Evolutionary conservation across 208 protist genomes (phyloP).

Genomic region (Leptomonas pyrrhocoris): DNA sequence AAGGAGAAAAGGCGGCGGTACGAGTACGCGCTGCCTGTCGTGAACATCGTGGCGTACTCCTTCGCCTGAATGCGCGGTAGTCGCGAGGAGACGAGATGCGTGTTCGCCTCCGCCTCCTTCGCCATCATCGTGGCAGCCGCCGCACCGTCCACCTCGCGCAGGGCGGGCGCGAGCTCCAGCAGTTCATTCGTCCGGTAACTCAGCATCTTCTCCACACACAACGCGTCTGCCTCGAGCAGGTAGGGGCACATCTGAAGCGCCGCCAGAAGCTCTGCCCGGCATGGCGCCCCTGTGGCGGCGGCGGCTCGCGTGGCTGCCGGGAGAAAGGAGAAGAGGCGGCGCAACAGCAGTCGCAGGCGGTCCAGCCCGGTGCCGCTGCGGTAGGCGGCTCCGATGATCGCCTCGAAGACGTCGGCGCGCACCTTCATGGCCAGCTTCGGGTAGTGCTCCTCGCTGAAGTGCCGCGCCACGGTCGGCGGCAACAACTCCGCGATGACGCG

Average conservation of each 20-base stretch:
- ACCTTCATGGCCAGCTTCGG: slow-evolving; percentile 37
- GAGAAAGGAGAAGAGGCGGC: slow-evolving; percentile 46
- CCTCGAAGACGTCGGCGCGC: slow-evolving; percentile 72
- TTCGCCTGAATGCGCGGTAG: slow-evolving; percentile 70
- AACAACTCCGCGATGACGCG: slow-evolving; percentile 53
- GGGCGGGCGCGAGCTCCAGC: slow-evolving; percentile 15
- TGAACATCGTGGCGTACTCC: slow-evolving; percentile 64
- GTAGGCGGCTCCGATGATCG: slow-evolving; percentile 65
- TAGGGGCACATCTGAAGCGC: slow-evolving; percentile 25
- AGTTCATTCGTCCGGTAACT: slow-evolving; percentile 20
- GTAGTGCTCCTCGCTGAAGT: slow-evolving; percentile 34
- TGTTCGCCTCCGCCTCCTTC: slow-evolving; percentile 6
- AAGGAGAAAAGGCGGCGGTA: slow-evolving; percentile 54
- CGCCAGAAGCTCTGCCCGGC: background rate
- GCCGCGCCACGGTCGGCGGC: slow-evolving; percentile 31
- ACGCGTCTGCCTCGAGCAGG: slow-evolving; percentile 10
- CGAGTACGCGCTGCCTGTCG: slow-evolving; percentile 52
- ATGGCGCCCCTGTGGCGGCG: background rate
- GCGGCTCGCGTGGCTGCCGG: slow-evolving; percentile 7
- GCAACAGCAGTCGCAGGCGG: slow-evolving; percentile 42
- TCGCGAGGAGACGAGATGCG: slow-evolving; percentile 41
- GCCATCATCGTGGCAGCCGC: background rate
- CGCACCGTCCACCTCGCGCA: slow-evolving; percentile 3
- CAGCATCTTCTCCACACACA: slow-evolving; percentile 8
- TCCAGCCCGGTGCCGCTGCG: slow-evolving; percentile 43